Evolutionary conservation across 768 basidiomycete genomes (phyloP), one percentile per base, ranked within the genome.

Genomic region (Crucibulum laeve): DNA sequence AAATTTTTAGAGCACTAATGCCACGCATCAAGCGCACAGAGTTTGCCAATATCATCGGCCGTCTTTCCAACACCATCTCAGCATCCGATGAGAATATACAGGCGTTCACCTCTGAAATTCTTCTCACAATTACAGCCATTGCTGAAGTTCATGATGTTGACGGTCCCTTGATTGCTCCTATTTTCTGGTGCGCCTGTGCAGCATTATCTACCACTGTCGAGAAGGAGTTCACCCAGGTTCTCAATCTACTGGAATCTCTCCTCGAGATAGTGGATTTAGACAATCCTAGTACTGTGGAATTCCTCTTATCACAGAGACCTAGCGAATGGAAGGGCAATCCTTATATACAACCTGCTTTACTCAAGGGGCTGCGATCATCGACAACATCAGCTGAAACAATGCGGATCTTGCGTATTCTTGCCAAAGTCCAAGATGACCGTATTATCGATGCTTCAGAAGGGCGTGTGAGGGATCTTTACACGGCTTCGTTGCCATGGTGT

Each of bases 181-280:
- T 94, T 39, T 95, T 89, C 61, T 96, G 93, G 94, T 84, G 82
- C 56, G 71, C 83, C 2, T 77, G 77, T 35, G 92, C 91, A 1
- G 88, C 83, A 54, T 74, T 95, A 15, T 82, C 80, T 21, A 94
- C 91, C 2, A 84, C 85, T 0, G 83, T 87, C 26, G 88, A 95
- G 58, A 61, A 70, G 8, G 93, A 97, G 61, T 96, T 89, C 53
- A 56, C 64, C 1, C 77, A 85, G 45, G 79, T 79, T 0, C 62
- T 92, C 25, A 70, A 70, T 8, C 72, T 94, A 13, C 61, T 95
- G 13, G 75, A 80, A 34, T 64, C 71, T 7, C 62, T 95, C 1
- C 70, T 95, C 14, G 67, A 71, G 24, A 82, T 78, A 46, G 62
- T 92, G 28, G 79, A 94, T 55, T 65, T 94, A 4, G 76, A 86